Conservation (phyloP, 805 yeast genomes). For the Kodamaea neixiangensis region DNA sequence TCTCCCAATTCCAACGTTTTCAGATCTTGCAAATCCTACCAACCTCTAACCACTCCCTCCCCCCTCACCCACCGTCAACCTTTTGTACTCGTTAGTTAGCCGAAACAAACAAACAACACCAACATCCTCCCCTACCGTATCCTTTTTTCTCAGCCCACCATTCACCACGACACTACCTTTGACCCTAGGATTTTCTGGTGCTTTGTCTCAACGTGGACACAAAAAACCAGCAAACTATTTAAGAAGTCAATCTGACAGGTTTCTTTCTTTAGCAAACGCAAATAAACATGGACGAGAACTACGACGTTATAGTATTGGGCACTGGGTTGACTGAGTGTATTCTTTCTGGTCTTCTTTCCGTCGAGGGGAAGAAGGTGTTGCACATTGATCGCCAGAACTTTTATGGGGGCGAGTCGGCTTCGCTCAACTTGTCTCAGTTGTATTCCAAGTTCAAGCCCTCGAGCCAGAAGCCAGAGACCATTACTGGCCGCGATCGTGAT, state of each 20-base stretch:
- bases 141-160: slow-evolving; percentile 1
- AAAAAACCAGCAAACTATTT: slow-evolving; percentile 8
- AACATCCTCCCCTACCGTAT: background rate
- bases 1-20: background rate
- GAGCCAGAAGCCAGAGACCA: slow-evolving; percentile 63
- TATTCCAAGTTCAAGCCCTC: slow-evolving; percentile 85
- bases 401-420: slow-evolving; percentile 93
- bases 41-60: background rate
- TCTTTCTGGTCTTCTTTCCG: slow-evolving; percentile 88
- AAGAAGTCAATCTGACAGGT: slow-evolving; percentile 1
- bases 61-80: background rate
- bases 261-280: background rate
- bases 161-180: slow-evolving; percentile 1
- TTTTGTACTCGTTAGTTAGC: background rate
- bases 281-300: slow-evolving; percentile 80
- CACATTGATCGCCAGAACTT: slow-evolving; percentile 96
- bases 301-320: slow-evolving; percentile 96
- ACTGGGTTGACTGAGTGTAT: slow-evolving; percentile 96
- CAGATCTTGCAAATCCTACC: too few relatives aligned
- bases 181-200: background rate
- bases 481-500: slow-evolving; percentile 89
- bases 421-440: slow-evolving; percentile 66
- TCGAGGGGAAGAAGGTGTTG: slow-evolving; percentile 96
- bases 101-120: background rate
- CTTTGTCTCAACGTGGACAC: slow-evolving; percentile 6